Percentiles rank a stretch among this genome's conserved stretches.
Evolutionary conservation across 345 rosid species (phyloP).

Genomic region (Lenwebbia sp.): DNA sequence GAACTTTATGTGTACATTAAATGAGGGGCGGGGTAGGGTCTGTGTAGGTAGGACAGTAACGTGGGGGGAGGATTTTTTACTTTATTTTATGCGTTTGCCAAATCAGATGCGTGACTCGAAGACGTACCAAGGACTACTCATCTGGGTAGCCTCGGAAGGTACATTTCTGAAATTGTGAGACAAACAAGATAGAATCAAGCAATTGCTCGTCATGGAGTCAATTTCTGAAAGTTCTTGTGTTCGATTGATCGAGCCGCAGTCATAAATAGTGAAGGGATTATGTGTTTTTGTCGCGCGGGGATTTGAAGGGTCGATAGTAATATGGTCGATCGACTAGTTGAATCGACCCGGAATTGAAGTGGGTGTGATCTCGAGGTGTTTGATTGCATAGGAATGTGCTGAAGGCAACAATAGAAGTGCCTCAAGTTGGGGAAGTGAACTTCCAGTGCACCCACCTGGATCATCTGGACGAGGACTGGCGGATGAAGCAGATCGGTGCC

Average conservation of each 20-base stretch:
- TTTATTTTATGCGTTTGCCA: background rate
- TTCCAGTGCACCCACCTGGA: constrained; percentile 87
- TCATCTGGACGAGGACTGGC: constrained; percentile 84
- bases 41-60: background rate
- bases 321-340: background rate
- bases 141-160: background rate
- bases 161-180: background rate
- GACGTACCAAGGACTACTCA: background rate
- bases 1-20: background rate
- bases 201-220: background rate
- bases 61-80: background rate
- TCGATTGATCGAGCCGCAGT: background rate
- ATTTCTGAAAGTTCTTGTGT: background rate
- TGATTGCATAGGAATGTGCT: constrained; percentile 53
- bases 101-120: background rate
- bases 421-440: constrained; percentile 66
- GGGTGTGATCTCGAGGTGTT: background rate
- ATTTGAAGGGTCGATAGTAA: background rate
- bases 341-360: background rate
- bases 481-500: constrained; percentile 87
- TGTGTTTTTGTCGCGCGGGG: background rate
- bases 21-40: background rate
- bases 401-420: constrained; percentile 74
- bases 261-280: background rate
- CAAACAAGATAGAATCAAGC: background rate